These are phyloP conservation scores for Colletotrichum paranaense DNA, from an alignment of 2,329 filamentous ascomycete species.

Conservation along the genomic window DNA sequence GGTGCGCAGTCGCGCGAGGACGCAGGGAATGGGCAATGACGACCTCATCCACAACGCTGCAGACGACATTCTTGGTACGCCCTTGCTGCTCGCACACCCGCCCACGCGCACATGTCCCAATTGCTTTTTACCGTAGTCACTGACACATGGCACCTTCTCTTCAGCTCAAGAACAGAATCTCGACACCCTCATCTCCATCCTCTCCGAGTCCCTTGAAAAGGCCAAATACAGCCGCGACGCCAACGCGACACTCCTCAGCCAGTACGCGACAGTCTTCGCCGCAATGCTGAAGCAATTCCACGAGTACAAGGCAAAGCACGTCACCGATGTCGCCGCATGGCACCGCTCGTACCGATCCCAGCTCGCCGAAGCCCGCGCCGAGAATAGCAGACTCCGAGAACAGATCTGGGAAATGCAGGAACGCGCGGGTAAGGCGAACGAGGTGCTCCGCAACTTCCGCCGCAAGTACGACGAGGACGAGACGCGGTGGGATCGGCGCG, in stretches of 20 bases:
- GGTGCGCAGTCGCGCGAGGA: constrained; percentile 67
- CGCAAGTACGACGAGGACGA: constrained; percentile 67
- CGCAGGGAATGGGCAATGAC: constrained; percentile 65
- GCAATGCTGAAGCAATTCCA: constrained; percentile 73
- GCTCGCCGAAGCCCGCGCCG: constrained; percentile 72
- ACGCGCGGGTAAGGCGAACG: constrained; percentile 68
- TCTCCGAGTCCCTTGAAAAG: constrained; percentile 72
- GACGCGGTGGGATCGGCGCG: constrained; percentile 62
- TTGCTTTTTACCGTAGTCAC: not conserved
- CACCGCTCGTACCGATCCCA: constrained; percentile 74
- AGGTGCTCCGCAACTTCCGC: constrained; percentile 67
- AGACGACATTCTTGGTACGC: constrained; percentile 66
- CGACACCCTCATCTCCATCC: constrained; percentile 69
- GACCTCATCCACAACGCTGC: constrained; percentile 67
- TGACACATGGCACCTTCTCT: not conserved
- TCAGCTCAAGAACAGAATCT: constrained; percentile 69
- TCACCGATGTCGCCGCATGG: constrained; percentile 71
- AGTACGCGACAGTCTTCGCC: constrained; percentile 68
- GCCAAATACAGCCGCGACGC: constrained; percentile 70
- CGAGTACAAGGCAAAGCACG: constrained; percentile 72
- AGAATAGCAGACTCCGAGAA: constrained; percentile 71
- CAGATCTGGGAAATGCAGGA: constrained; percentile 76
- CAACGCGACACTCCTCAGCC: constrained; percentile 67
- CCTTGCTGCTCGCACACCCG: not conserved
- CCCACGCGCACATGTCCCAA: not conserved